phyloP scores from a whole-genome alignment of 2,329 filamentous ascomycete genomes.

The Alternaria arborescens region DNA sequence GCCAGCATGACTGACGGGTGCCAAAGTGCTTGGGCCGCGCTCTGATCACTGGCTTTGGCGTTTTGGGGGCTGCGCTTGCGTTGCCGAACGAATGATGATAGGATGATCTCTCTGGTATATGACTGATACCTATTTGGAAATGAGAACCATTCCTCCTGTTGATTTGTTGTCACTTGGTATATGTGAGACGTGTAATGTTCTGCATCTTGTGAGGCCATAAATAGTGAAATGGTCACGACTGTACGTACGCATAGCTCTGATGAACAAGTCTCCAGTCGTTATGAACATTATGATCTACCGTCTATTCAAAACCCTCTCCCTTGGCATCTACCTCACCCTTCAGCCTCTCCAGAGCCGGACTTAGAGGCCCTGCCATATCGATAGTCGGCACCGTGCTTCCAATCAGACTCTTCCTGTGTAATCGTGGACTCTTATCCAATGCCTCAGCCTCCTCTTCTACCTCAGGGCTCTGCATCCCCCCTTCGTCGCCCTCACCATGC shows the following conservation, averaged over 20 bases:
- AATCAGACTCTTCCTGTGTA: conserved; percentile 56
- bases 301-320: conserved; percentile 45
- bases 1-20: conserved; percentile 37
- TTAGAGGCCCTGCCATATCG: conserved; percentile 39
- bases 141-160: conserved; percentile 4
- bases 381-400: conserved; percentile 37
- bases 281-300: conserved; percentile 11
- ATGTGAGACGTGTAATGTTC: not conserved
- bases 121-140: not conserved
- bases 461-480: conserved; percentile 26
- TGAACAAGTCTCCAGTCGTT: not conserved
- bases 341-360: conserved; percentile 39
- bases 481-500: conserved; percentile 24
- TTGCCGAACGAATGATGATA: conserved; percentile 1
- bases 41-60: conserved; percentile 39
- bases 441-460: conserved; percentile 51
- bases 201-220: not conserved
- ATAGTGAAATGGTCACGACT: not conserved
- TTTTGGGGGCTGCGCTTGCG: conserved; percentile 23
- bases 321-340: conserved; percentile 33
- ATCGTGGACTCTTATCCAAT: conserved; percentile 45
- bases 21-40: conserved; percentile 51
- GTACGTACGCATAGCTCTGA: not conserved
- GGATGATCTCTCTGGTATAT: conserved; percentile 3
- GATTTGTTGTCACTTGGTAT: not conserved